Base-by-base conservation (phyloP, 1,139 yeast genomes). In the Magnusiomyces clavatus region DNA sequence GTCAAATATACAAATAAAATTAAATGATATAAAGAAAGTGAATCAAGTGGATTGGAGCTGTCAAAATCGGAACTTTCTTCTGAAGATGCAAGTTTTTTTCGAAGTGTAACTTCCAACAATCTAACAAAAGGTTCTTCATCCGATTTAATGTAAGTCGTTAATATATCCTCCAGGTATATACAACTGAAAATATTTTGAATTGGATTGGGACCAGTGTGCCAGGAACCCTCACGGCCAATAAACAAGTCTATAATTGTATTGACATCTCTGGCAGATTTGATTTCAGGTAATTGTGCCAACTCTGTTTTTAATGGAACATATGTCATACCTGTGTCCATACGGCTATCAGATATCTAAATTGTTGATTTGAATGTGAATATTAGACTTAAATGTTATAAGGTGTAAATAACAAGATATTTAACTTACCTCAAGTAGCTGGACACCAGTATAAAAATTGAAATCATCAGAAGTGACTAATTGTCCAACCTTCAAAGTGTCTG, bases 291-390 rank as follows among this genome's bases (percentile, higher is more conserved):
- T 11, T 47, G 47, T 6, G 40, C 57, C 39, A 68, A 52, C 39
- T 66, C 66, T 10, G 57, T 57, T 3, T 54, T 57, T 46, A 69
- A 54, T 1, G 63, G 51, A 50, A 55, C 51, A 56, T 60, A 69
- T 17, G 59, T 55, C 48, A 66, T 44, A n/a, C 75, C 75, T 3
- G 73, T 68, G 56, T 71, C 75, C 71, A 71, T 69, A 48, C 65
- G 62, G 16, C 58, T 61, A 54, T 66, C 63, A 36, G 72, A 71
- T 45, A 71, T 64, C 60, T 56, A 17, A 31, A 17, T 2, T 43
- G 11, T 31, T 35, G n/a, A 35, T 31, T 12, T 16, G 31, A 12
- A 8, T 12, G 17, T 13, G 38, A 12, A 39, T n/a, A 41, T 24
- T 6, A 35, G n/a, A 14, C n/a, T 14, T 39, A 24, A 2, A 40